Percentiles rank a stretch among this genome's conserved stretches.
Conservation (phyloP, 2,329 filamentous ascomycete genomes). For the Apiospora aurea region DNA sequence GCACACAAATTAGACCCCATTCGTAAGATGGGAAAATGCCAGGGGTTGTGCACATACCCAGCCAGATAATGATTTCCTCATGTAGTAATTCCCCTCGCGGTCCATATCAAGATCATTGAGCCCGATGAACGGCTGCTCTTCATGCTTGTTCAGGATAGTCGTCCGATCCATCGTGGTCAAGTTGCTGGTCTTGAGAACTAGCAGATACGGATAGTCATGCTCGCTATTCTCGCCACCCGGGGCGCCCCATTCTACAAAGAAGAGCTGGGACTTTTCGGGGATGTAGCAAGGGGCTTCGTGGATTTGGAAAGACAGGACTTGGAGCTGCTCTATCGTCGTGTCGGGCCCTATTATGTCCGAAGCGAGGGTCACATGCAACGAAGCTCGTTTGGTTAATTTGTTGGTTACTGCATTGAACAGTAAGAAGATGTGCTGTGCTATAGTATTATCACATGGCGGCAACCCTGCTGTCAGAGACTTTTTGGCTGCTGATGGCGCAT, state of each 20-base stretch:
- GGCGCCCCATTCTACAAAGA: neutral
- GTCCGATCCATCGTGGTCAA: slow-evolving; percentile 13
- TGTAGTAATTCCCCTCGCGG: slow-evolving; percentile 13
- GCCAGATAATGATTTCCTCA: slow-evolving; percentile 1
- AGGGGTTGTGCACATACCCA: neutral
- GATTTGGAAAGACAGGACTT: slow-evolving; percentile 1
- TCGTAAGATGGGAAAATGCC: too few species aligned
- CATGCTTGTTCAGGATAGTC: slow-evolving; percentile 5
- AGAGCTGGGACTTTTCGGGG: slow-evolving; percentile 11
- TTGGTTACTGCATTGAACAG: neutral
- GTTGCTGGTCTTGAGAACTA: slow-evolving; percentile 20
- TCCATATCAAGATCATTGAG: slow-evolving; percentile 15
- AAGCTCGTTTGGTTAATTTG: slow-evolving; percentile 18
- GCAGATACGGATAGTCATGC: slow-evolving; percentile 12
- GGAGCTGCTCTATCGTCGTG: slow-evolving; percentile 8
- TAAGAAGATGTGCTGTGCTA: neutral
- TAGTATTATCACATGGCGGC: neutral
- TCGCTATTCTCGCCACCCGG: slow-evolving; percentile 2
- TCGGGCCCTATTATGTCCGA: slow-evolving; percentile 23
- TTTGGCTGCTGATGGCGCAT: slow-evolving; percentile 14
- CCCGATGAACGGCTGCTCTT: slow-evolving; percentile 11
- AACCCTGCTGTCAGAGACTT: neutral
- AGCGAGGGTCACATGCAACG: slow-evolving; percentile 13
- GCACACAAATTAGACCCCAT: neutral
- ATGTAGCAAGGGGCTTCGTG: slow-evolving; percentile 19